Conservation (phyloP, 108 stramenopile species). For the Discostella pseudostelligera region DNA sequence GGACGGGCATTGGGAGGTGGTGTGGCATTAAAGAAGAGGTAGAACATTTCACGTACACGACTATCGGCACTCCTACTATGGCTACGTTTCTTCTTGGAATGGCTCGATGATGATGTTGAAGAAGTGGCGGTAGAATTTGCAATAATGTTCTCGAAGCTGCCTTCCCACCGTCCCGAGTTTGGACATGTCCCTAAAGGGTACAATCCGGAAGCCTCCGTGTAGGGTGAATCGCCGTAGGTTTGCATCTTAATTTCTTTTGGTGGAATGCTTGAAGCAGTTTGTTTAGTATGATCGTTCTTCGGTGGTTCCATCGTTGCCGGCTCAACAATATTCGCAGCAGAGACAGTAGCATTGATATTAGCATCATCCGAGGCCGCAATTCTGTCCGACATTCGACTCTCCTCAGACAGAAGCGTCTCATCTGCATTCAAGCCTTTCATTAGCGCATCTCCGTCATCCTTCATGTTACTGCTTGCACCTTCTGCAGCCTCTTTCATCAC, state of each 20-base stretch:
- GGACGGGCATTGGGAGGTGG: constrained; percentile 44
- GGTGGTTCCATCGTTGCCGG: not conserved
- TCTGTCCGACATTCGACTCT: no score
- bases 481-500: not conserved
- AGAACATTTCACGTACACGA: constrained; percentile 61
- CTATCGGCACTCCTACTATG: constrained; percentile 8
- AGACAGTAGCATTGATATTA: no score
- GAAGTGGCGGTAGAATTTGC: constrained; percentile 14
- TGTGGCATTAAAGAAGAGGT: constrained; percentile 75
- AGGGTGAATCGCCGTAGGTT: constrained; percentile 51
- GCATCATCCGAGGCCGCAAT: no score
- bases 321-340: no score
- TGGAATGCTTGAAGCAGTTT: no score
- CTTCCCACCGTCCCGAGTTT: constrained; percentile 65
- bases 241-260: not conserved
- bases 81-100: constrained; percentile 24
- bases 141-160: constrained; percentile 71
- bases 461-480: no score
- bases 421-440: constrained; percentile 5
- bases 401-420: no score
- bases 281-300: not conserved
- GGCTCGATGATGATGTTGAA: not conserved
- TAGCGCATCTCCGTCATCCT: constrained; percentile 6
- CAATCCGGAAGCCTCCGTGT: constrained; percentile 51
- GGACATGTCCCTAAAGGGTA: constrained; percentile 49